Conservation (phyloP, 2,329 filamentous ascomycete species). For the Beauveria australis region DNA sequence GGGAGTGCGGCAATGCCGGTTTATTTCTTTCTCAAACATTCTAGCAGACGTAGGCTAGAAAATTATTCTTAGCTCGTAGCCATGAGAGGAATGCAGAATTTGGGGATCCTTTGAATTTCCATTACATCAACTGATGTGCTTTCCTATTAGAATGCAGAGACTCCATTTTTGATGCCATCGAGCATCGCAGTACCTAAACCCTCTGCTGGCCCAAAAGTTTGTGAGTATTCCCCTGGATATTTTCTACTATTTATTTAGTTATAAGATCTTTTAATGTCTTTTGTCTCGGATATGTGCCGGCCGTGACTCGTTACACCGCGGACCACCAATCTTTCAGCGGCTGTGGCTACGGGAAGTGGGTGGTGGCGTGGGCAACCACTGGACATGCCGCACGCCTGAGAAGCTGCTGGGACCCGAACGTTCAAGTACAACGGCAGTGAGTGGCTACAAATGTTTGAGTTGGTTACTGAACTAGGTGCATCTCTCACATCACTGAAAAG, state of each 20-base stretch:
- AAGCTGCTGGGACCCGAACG: background rate
- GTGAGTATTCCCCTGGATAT: background rate
- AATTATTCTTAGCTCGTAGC: background rate
- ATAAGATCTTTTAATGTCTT: background rate
- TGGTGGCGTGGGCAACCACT: background rate
- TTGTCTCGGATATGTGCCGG: background rate
- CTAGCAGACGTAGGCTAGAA: background rate
- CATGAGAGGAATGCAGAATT: background rate
- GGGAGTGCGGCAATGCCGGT: background rate
- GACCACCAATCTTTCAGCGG: background rate
- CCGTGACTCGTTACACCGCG: background rate
- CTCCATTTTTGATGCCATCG: background rate
- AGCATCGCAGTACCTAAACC: background rate
- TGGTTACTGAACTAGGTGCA: background rate
- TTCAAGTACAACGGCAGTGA: background rate
- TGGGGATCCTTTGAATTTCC: background rate
- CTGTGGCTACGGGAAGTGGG: background rate
- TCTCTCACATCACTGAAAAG: background rate
- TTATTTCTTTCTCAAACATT: background rate
- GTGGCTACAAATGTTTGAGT: background rate
- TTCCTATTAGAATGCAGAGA: background rate
- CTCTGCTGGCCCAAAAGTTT: background rate
- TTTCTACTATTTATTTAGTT: background rate
- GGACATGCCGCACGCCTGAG: background rate
- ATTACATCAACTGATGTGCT: background rate